Evolutionary conservation across 164 flowering plant genomes (phyloP), one percentile per base, ranked within the genome.

Genomic region (Macadamia tetraphylla): DNA sequence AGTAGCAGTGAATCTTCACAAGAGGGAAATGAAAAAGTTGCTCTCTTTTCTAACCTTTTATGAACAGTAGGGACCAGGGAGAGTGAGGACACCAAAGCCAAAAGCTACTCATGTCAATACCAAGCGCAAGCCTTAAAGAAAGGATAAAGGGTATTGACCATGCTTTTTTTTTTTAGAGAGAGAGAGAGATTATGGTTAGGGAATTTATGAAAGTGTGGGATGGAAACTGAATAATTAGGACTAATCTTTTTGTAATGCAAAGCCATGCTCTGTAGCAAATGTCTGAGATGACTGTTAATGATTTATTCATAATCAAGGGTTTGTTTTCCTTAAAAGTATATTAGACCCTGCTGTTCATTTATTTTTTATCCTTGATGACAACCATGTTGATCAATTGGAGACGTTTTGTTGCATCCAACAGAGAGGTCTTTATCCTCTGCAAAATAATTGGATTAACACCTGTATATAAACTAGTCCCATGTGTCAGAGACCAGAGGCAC

Each of bases 1-100:
- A 73, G 66, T 75, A 71, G 72, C 62, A 65, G 55, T 71, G 74
- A 70, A 60, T 57, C 64, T 60, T 69, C 58, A 67, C 69, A 43
- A n/a, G 63, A 61, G 63, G 74, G 57, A 53, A 53, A 53, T 12
- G 12, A 53, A 14, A 53, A 53, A 17, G 18, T 17, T 18, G 52
- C 55, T 63, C 18, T 56, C 64, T 67, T 74, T 67, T 62, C 58
- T 64, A 30, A 17, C 32, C 66, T 23, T 65, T 75, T 59, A 65
- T 23, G 43, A 70, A 67, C 66, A 57, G 48, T 53, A 46, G n/a
- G 53, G 14, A 49, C 53, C 40, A 35, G 40, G 40, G 40, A 62
- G 68, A 31, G 51, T 42, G 62, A 29, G 43, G 63, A 49, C 18
- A 70, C 62, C 58, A 64, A 67, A 67, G 67, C 67, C 74, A 66